Percentiles rank a stretch among this genome's conserved stretches.
phyloP scores from a whole-genome alignment of 139 green algal genomes.

The Chlorella sp. region DNA sequence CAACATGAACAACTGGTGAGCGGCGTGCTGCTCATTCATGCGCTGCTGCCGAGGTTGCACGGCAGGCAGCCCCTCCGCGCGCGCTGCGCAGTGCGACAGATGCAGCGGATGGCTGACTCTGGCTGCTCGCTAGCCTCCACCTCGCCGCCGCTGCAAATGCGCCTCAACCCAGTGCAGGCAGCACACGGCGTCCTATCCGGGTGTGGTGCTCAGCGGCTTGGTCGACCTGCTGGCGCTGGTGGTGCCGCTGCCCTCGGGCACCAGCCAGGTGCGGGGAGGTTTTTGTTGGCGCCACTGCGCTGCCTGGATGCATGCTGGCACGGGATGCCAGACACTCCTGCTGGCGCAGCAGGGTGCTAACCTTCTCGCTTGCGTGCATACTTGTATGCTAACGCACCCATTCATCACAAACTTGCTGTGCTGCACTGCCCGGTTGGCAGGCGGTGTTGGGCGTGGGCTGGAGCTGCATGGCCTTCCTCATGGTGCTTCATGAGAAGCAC shows the following conservation, averaged over 20 bases:
- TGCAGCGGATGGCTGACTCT: too few relatives aligned
- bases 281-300: not conserved
- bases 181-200: constrained; percentile 48
- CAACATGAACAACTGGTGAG: constrained; percentile 44
- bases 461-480: constrained; percentile 42
- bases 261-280: constrained; percentile 12
- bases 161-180: constrained; percentile 25
- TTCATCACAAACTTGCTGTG: too few relatives aligned
- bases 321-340: not conserved
- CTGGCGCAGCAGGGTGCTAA: not conserved
- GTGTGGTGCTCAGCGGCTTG: constrained; percentile 39
- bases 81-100: too few relatives aligned
- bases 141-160: too few relatives aligned
- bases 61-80: too few relatives aligned
- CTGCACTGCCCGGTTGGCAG: constrained; percentile 2
- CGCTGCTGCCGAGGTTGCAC: too few relatives aligned
- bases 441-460: constrained; percentile 41
- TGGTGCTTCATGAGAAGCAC: constrained; percentile 52
- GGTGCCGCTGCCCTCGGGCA: constrained; percentile 27
- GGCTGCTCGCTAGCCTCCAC: too few relatives aligned
- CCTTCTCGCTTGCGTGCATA: not conserved
- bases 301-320: not conserved
- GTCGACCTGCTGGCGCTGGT: constrained; percentile 40
- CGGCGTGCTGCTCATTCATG: not conserved
- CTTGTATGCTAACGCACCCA: too few relatives aligned